Percentiles rank a stretch among this genome's conserved stretches.
Evolutionary conservation across 805 yeast genomes (phyloP).

Genomic region (Candida montana): DNA sequence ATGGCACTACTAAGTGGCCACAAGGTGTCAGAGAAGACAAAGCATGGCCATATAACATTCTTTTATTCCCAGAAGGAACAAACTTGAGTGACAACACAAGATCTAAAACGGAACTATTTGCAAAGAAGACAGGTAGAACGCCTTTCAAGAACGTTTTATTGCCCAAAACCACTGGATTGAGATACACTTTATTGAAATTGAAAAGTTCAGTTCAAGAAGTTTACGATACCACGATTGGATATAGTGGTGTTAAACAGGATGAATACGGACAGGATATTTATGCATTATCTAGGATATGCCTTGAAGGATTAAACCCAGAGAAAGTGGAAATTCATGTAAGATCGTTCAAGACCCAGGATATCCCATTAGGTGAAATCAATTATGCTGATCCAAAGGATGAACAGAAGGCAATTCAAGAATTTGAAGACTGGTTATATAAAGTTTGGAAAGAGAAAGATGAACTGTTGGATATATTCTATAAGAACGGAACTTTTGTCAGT

Average conservation of each 20-base stretch:
- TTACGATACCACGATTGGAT: slow-evolving; percentile 82
- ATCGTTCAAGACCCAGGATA: slow-evolving; percentile 49
- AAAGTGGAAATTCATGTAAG: slow-evolving; percentile 60
- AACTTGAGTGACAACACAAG: slow-evolving; percentile 67
- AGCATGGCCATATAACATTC: slow-evolving; percentile 59
- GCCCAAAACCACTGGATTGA: slow-evolving; percentile 82
- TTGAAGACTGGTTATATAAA: slow-evolving; percentile 70
- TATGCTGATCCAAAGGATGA: slow-evolving; percentile 39
- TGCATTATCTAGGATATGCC: slow-evolving; percentile 56
- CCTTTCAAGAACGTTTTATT: slow-evolving; percentile 59
- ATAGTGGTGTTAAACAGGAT: slow-evolving; percentile 57
- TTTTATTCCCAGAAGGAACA: slow-evolving; percentile 94
- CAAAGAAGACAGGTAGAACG: slow-evolving; percentile 43
- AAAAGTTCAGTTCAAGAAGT: slow-evolving; percentile 48
- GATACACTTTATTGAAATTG: slow-evolving; percentile 56
- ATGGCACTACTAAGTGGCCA: slow-evolving; percentile 24
- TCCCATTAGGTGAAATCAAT: slow-evolving; percentile 55
- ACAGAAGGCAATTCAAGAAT: slow-evolving; percentile 34
- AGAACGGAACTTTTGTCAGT: slow-evolving; percentile 44
- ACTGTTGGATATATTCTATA: slow-evolving; percentile 56
- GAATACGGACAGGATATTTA: slow-evolving; percentile 76
- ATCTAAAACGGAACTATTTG: slow-evolving; percentile 50
- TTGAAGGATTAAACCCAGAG: slow-evolving; percentile 69
- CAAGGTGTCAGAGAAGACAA: slow-evolving; percentile 20
- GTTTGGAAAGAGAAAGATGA: slow-evolving; percentile 78